Evolutionary conservation across 106 monocot species (phyloP).

Genomic region (Dactylorhiza incarnata): DNA sequence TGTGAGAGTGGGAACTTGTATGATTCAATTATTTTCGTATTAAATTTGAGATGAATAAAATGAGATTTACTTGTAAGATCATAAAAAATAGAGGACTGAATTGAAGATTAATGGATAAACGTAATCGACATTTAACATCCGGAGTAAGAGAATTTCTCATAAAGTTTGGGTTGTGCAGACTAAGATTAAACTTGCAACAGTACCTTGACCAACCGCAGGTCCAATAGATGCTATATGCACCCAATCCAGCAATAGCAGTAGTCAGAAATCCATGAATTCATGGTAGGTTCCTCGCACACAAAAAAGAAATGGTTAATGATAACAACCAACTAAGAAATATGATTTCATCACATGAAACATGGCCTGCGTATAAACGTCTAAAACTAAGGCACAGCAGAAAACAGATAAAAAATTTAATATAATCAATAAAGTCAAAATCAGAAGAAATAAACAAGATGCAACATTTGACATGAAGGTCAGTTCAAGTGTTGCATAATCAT

Average conservation of each 20-base stretch:
- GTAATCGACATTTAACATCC: conserved; percentile 1
- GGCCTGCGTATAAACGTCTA: not conserved
- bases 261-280: no score
- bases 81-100: not conserved
- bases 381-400: not conserved
- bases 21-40: not conserved
- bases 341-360: conserved; percentile 25
- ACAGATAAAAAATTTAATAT: not conserved
- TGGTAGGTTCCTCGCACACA: no score
- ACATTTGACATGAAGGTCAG: not conserved
- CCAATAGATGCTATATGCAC: no score
- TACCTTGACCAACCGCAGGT: no score
- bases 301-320: no score
- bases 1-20: not conserved
- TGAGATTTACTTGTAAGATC: not conserved
- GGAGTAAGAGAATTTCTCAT: conserved; percentile 13
- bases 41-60: not conserved
- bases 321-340: no score
- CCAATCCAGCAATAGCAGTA: no score
- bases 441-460: not conserved
- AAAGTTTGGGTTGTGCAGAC: no score
- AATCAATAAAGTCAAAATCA: conserved; percentile 9
- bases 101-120: not conserved
- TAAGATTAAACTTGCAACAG: no score
- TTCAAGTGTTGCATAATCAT: conserved; percentile 32